These are phyloP conservation scores for Niveomyces coronatus DNA, from an alignment of 2,329 filamentous ascomycete species.

Conservation along the genomic window DNA sequence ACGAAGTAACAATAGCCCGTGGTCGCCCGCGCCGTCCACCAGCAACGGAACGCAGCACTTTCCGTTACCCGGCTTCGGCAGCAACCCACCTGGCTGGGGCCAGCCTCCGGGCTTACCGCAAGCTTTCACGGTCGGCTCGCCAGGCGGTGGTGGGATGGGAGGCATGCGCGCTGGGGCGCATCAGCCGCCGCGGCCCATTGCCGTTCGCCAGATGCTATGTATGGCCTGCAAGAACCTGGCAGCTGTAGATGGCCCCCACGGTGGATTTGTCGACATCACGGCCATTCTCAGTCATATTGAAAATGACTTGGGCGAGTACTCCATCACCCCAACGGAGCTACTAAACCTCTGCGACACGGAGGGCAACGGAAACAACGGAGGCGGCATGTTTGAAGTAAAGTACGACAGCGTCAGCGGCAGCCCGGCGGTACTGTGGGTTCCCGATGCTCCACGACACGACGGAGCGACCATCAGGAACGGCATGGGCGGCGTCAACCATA, in stretches of 20 bases:
- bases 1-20: slow-evolving; percentile 26
- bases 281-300: slow-evolving; percentile 57
- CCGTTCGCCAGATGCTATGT: slow-evolving; percentile 64
- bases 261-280: slow-evolving; percentile 61
- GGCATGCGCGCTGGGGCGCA: slow-evolving; percentile 27
- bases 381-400: slow-evolving; percentile 71
- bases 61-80: slow-evolving; percentile 37
- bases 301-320: slow-evolving; percentile 33
- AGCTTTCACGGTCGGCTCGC: slow-evolving; percentile 25
- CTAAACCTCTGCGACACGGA: slow-evolving; percentile 84
- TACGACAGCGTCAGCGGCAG: slow-evolving; percentile 32
- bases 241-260: slow-evolving; percentile 28
- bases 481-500: not conserved
- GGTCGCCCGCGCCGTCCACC: slow-evolving; percentile 27
- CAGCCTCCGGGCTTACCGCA: slow-evolving; percentile 20
- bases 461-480: no score
- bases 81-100: slow-evolving; percentile 30
- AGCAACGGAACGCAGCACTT: slow-evolving; percentile 24
- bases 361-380: slow-evolving; percentile 75
- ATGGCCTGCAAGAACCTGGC: slow-evolving; percentile 60
- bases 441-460: no score
- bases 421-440: slow-evolving; percentile 43
- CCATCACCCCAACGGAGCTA: slow-evolving; percentile 51
- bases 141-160: slow-evolving; percentile 17
- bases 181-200: slow-evolving; percentile 52